Conservation (phyloP, 2,329 filamentous ascomycete genomes). For the Trichophaea hybrida region DNA sequence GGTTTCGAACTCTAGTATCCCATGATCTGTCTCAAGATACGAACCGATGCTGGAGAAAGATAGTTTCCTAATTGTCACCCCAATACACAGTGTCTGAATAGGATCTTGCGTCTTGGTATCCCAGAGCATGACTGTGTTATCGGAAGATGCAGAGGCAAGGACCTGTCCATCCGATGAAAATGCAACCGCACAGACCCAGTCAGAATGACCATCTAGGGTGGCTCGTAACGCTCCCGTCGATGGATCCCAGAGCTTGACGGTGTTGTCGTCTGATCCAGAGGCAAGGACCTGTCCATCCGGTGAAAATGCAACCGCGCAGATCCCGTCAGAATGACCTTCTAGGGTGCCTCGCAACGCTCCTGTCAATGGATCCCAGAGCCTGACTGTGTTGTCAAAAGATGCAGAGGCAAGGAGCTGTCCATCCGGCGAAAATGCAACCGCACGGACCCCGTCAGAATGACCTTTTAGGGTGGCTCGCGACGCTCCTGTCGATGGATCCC, state of each 20-base stretch:
- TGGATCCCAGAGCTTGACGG: conserved; percentile 81
- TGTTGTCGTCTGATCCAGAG: conserved; percentile 82
- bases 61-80: conserved; percentile 81
- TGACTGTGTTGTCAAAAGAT: background rate
- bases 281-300: too few species aligned
- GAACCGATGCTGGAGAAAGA: conserved; percentile 49
- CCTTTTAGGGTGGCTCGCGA: too few species aligned
- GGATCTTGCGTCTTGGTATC: conserved; percentile 47
- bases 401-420: conserved; percentile 29
- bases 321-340: background rate
- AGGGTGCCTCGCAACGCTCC: background rate
- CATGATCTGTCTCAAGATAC: background rate
- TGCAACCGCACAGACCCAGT: conserved; percentile 45
- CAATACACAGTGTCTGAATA: conserved; percentile 30
- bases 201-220: conserved; percentile 15
- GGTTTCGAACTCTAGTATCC: background rate
- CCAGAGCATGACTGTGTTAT: conserved; percentile 91
- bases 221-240: conserved; percentile 22
- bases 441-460: too few species aligned
- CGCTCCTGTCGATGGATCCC: too few species aligned
- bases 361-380: background rate
- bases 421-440: too few species aligned
- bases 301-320: background rate
- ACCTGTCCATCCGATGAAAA: conserved; percentile 74
- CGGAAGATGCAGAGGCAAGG: conserved; percentile 74